Evolutionary conservation across 2,329 filamentous ascomycete genomes (phyloP), one percentile per base, ranked within the genome.

Genomic region (Ophiostoma piceae): DNA sequence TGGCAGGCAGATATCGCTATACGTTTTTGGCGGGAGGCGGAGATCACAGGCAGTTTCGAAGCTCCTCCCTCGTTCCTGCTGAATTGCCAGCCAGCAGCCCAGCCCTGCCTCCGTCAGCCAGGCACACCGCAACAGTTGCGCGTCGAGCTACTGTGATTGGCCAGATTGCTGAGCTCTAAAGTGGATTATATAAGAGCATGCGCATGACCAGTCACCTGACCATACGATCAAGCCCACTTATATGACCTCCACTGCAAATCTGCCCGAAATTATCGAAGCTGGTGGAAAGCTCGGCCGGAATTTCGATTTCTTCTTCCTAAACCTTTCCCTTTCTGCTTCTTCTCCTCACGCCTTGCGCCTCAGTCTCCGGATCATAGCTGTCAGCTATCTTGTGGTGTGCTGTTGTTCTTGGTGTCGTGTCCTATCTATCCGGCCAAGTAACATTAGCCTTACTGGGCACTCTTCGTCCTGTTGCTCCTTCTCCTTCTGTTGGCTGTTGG

Each of bases 91-190:
- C 32, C 47, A 32, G 26, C 69, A 41, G 51, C 39, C 66, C 60
- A 37, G 26, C 51, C 51, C 51, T 57, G 51, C 22, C 51, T 57
- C 51, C 47, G 62, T 64, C 69, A 54, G 51, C 74, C 72, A 75
- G 74, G 74, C 74, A 75, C 74, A 75, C 74, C 72, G 71, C 69
- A 72, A 47, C 70, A 70, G 73, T 75, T 75, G 74, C 74, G 74
- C 74, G 74, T 75, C 74, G 73, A 73, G 73, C 73, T 71, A 41
- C 41, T 70, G 70, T 73, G 70, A 74, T 74, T 74, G 73, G 73
- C 69, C 57, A 66, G 65, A 14, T 12, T 22, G 39, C 39, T 29
- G 2, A 65, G 62, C 62, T 65, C 3, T 4, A 35, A 19, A 19
- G 57, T 16, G 22, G 57, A 29, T 62, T 62, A 62, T 32, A 32